phyloP scores from a whole-genome alignment of 257 asterid species.

The Solanum paucissectum region DNA sequence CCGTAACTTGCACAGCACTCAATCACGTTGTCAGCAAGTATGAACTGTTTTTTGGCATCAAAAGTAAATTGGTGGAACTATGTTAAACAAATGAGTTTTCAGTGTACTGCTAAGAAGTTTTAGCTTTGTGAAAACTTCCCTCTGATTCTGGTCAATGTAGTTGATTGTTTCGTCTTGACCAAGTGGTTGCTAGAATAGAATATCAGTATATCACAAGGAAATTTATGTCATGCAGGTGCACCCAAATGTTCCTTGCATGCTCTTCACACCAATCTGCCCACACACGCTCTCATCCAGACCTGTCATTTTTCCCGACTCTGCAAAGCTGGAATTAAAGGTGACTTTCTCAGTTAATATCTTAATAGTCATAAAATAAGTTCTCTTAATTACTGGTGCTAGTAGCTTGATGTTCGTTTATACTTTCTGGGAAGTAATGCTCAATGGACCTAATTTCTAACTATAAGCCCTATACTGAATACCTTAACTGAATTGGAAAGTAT shows the following conservation, averaged over 20 bases:
- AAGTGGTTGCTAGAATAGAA: neutral
- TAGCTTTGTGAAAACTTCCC: neutral
- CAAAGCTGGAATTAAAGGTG: constrained; percentile 91
- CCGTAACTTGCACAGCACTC: neutral
- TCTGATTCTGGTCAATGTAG: neutral
- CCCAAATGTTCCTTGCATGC: constrained; percentile 99
- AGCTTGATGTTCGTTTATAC: neutral
- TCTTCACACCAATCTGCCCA: constrained; percentile 94
- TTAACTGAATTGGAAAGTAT: neutral
- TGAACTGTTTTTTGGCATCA: neutral
- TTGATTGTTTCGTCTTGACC: neutral
- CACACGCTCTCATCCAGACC: constrained; percentile 99
- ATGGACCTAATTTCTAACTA: neutral
- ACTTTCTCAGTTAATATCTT: neutral
- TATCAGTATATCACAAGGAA: neutral
- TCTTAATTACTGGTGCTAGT: neutral
- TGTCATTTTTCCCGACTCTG: constrained; percentile 98
- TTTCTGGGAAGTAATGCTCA: neutral
- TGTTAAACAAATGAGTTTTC: neutral
- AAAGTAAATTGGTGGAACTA: neutral
- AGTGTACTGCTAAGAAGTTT: neutral
- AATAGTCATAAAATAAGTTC: neutral
- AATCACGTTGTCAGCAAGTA: neutral
- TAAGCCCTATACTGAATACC: neutral
- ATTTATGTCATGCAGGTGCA: constrained; percentile 57